A percentile compares a stretch with the other conserved stretches of the same genome.
Conservation (phyloP, 352 stramenopile species). For the Phytophthora uliginosa region DNA sequence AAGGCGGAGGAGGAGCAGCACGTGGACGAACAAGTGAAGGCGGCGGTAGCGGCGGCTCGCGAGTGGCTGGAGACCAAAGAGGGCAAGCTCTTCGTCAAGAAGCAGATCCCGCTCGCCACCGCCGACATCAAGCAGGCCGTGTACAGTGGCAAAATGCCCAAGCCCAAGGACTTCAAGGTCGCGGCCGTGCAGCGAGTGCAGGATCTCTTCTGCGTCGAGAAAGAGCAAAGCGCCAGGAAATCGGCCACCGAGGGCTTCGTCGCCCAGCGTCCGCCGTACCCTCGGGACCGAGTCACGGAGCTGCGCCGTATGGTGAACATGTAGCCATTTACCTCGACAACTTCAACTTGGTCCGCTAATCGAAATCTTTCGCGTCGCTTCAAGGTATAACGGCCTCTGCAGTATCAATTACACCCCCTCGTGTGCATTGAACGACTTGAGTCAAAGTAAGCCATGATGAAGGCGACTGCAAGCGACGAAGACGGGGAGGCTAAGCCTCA, state of each 20-base stretch:
- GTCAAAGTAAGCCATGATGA: slow-evolving; percentile 30
- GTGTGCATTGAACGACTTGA: background rate
- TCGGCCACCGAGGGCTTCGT: slow-evolving; percentile 43
- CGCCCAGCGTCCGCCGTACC: slow-evolving; percentile 37
- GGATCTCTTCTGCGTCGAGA: slow-evolving; percentile 51
- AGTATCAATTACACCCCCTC: background rate
- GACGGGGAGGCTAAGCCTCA: slow-evolving; percentile 26
- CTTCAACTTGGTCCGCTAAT: slow-evolving; percentile 34
- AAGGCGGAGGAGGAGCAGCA: slow-evolving; percentile 48
- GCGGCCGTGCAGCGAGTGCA: slow-evolving; percentile 43
- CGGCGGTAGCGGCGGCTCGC: slow-evolving; percentile 10
- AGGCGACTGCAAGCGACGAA: slow-evolving; percentile 34
- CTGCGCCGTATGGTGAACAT: slow-evolving; percentile 25
- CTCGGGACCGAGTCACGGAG: slow-evolving; percentile 35
- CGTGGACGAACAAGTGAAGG: slow-evolving; percentile 40
- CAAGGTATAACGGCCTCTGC: slow-evolving; percentile 20
- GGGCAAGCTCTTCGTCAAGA: slow-evolving; percentile 70
- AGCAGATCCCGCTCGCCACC: slow-evolving; percentile 47
- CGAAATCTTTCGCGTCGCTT: slow-evolving; percentile 38
- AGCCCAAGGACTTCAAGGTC: slow-evolving; percentile 69
- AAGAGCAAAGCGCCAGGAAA: slow-evolving; percentile 49
- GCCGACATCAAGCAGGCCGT: slow-evolving; percentile 66
- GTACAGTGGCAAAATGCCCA: slow-evolving; percentile 53
- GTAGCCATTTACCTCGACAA: slow-evolving; percentile 16
- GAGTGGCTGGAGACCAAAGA: slow-evolving; percentile 78